phyloP scores from a whole-genome alignment of 2,329 filamentous ascomycete species.

The Scedosporium dehoogii region DNA sequence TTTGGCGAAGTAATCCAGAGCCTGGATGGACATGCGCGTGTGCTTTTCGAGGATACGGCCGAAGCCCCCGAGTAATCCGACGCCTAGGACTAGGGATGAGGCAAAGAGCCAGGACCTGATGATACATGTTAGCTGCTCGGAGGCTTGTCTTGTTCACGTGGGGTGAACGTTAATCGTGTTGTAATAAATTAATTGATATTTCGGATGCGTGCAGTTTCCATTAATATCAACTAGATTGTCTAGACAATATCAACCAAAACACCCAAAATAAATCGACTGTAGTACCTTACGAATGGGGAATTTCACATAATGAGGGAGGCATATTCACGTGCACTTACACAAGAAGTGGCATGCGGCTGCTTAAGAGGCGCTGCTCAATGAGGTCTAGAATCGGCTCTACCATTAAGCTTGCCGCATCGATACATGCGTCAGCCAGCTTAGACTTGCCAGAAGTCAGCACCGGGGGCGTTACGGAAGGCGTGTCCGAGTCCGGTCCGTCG shows the following conservation, averaged over 20 bases:
- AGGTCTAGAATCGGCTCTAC: slow-evolving; percentile 36
- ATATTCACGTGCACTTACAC: slow-evolving; percentile 29
- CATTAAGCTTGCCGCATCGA: slow-evolving; percentile 44
- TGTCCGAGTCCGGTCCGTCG: slow-evolving; percentile 16
- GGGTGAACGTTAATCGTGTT: too few species aligned
- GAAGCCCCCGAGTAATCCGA: slow-evolving; percentile 41
- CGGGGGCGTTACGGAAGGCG: slow-evolving; percentile 1
- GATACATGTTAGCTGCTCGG: background rate
- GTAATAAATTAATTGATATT: too few species aligned
- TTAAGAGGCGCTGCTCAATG: slow-evolving; percentile 29
- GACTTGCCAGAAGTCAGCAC: slow-evolving; percentile 31
- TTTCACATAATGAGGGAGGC: too few species aligned
- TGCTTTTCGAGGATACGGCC: slow-evolving; percentile 42
- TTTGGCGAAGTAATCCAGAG: slow-evolving; percentile 38
- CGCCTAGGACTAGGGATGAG: slow-evolving; percentile 39
- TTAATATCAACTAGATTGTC: too few species aligned
- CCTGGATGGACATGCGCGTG: slow-evolving; percentile 34
- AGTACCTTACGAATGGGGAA: too few species aligned
- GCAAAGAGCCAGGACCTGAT: slow-evolving; percentile 44
- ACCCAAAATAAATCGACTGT: too few species aligned
- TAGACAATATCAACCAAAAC: background rate
- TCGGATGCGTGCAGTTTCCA: too few species aligned
- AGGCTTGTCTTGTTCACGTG: too few species aligned
- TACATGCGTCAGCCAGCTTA: slow-evolving; percentile 43
- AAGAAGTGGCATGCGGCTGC: slow-evolving; percentile 36